Evolutionary conservation across 2,329 filamentous ascomycete genomes (phyloP).

Genomic region (Diaporthe sp.): DNA sequence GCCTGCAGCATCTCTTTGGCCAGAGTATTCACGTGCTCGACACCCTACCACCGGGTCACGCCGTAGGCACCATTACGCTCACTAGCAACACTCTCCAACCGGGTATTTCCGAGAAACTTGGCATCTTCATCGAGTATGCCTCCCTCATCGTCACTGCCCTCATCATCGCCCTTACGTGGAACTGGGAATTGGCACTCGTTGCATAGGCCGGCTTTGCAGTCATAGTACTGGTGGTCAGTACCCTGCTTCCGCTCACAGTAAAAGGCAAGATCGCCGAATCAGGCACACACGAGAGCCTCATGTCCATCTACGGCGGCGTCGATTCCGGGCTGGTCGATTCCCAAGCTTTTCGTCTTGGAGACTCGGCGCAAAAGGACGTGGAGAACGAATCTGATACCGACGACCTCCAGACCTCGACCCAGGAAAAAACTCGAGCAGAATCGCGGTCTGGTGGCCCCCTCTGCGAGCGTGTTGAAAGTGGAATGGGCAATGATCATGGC

Average conservation of each 20-base stretch:
- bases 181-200: constrained; percentile 15
- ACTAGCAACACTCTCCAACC: constrained; percentile 11
- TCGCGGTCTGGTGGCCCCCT: no score
- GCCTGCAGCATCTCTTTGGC: not conserved
- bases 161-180: not conserved
- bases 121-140: not conserved
- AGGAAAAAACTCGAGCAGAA: no score
- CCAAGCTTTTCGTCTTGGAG: no score
- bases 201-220: constrained; percentile 3
- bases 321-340: no score
- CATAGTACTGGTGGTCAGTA: not conserved
- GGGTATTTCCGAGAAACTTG: constrained; percentile 4
- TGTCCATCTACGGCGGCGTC: no score
- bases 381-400: no score
- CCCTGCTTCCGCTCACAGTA: not conserved
- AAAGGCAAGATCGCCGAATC: no score
- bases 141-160: not conserved
- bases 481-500: no score
- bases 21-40: not conserved
- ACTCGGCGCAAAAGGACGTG: no score
- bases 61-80: not conserved
- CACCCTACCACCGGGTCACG: not conserved
- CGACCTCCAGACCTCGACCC: no score
- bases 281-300: no score
- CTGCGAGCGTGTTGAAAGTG: no score